Conservation (phyloP, 768 basidiomycete genomes). For the Boletus tomentosulus region DNA sequence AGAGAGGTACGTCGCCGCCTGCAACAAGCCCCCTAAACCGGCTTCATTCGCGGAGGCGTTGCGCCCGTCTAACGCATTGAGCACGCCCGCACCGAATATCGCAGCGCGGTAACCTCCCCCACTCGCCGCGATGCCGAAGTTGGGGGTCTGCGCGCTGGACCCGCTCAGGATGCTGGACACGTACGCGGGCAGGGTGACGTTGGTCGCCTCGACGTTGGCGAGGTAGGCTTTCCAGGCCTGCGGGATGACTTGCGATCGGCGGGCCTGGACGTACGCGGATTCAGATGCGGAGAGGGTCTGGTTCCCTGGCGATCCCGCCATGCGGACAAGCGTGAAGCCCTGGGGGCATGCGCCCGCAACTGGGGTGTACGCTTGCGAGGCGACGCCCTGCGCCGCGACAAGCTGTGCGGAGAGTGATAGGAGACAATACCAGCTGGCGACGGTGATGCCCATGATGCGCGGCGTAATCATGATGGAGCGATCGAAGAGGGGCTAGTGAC, state of each 20-base stretch:
- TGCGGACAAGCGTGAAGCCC: slow-evolving; percentile 28
- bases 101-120: slow-evolving; percentile 59
- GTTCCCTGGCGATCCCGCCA: slow-evolving; percentile 18
- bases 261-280: slow-evolving; percentile 32
- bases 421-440: slow-evolving; percentile 12
- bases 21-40: slow-evolving; percentile 50
- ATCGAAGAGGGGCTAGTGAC: no score
- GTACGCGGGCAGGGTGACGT: slow-evolving; percentile 31
- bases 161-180: slow-evolving; percentile 30
- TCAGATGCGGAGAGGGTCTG: slow-evolving; percentile 38
- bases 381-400: slow-evolving; percentile 19
- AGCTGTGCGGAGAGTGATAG: slow-evolving; percentile 1
- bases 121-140: slow-evolving; percentile 46
- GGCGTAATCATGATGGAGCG: neutral
- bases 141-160: slow-evolving; percentile 26
- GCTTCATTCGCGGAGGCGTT: slow-evolving; percentile 39
- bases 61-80: slow-evolving; percentile 47
- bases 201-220: slow-evolving; percentile 32
- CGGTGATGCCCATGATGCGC: neutral
- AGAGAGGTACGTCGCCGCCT: slow-evolving; percentile 48
- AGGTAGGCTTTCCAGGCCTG: slow-evolving; percentile 40
- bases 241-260: slow-evolving; percentile 34
- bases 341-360: slow-evolving; percentile 15
- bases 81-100: slow-evolving; percentile 48
- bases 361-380: slow-evolving; percentile 26